Evolutionary conservation across 1,284 basidiomycete species (phyloP), one percentile per base, ranked within the genome.

Genomic region (Cryptococcus maquisensis): DNA sequence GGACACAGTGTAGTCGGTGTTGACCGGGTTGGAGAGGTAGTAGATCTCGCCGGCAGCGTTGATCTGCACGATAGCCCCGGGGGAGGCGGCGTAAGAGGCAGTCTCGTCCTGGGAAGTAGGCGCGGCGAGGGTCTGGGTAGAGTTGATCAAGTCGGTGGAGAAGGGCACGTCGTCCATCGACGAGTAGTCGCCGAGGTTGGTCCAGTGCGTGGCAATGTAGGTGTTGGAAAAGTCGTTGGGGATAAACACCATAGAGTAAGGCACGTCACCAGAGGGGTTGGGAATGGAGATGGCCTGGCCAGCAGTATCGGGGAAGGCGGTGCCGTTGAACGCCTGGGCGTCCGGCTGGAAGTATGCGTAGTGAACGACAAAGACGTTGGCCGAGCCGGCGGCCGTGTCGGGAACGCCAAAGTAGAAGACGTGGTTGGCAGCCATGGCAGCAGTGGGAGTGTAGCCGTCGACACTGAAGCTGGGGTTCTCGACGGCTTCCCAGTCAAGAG

Each of bases 331-430:
- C 16, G 46, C 47, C 32, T 56, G 54, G 77, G 49, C 62, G 9
- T 81, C 77, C 55, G 52, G 58, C 45, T 54, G 54, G 52, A 32
- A 55, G 59, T 50, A 76, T 86, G 64, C 64, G 87, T 88, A 93
- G 76, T 94, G 90, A 60, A 94, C 88, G 36, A 93, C 88, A 65
- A 90, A 94, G 56, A 93, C 86, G 56, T 85, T 78, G 3, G 84
- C 86, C 47, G 81, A 82, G 38, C 89, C 90, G 20, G 84, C 81
- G 18, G 81, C 59, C 5, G 82, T 79, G 36, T 78, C 80, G 7
- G 88, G 86, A 3, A 88, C 84, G 59, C 87, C 80, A 42, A 91
- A 78, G 81, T 90, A 91, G 86, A 55, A 64, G 57, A 77, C 71
- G 60, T 76, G 75, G 62, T 76, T 75, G 49, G 66, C 65, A 10